Conservation (phyloP, 2,329 filamentous ascomycete species). For the Stemphylium beticola region DNA sequence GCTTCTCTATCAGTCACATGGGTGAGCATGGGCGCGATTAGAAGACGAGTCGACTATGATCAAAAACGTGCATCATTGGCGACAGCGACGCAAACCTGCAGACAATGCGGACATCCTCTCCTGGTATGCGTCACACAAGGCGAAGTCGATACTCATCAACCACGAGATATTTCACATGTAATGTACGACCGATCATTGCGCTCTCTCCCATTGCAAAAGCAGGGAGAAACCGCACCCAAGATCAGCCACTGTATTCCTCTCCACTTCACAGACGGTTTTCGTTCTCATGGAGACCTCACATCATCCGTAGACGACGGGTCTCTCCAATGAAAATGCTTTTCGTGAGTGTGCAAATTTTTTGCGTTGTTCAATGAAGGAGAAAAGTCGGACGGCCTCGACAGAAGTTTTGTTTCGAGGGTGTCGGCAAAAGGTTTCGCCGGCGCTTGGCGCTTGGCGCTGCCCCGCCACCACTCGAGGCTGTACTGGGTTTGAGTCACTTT, state of each 20-base stretch:
- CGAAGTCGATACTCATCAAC: not conserved
- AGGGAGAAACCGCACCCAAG: conserved; percentile 65
- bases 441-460: conserved; percentile 21
- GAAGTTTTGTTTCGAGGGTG: conserved; percentile 34
- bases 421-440: conserved; percentile 29
- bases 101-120: too few species aligned
- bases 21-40: too few species aligned
- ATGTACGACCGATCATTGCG: conserved; percentile 67
- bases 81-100: too few species aligned
- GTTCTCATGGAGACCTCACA: conserved; percentile 59
- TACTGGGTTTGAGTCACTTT: conserved; percentile 45
- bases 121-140: not conserved
- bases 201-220: conserved; percentile 58
- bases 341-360: conserved; percentile 61
- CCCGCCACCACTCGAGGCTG: conserved; percentile 32
- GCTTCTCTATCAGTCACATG: too few species aligned
- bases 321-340: conserved; percentile 65
- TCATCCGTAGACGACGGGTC: conserved; percentile 45
- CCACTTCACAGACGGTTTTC: conserved; percentile 65
- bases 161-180: not conserved
- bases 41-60: too few species aligned
- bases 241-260: conserved; percentile 58
- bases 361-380: conserved; percentile 62
- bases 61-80: too few species aligned
- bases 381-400: conserved; percentile 33